Evolutionary conservation across 2,329 filamentous ascomycete genomes (phyloP), one percentile per base, ranked within the genome.

Genomic region (Endoconidiophora polonica): DNA sequence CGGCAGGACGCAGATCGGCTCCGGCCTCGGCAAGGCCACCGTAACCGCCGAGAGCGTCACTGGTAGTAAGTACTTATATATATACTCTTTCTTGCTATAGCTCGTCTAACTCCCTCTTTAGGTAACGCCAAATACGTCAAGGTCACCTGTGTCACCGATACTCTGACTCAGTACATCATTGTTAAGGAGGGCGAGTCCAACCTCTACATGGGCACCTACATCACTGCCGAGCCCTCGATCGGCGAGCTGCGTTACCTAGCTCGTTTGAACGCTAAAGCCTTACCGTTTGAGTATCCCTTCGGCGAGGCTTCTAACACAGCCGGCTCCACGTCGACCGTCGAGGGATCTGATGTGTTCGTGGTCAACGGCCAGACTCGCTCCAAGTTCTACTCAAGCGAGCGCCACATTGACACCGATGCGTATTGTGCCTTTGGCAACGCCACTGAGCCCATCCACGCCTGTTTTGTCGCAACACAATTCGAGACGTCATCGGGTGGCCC

Each of bases 301-400:
- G 72, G 71, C 24, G 62, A 63, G 3, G 74, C 66, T 3, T 80
- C 77, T 0, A 76, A 68, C 22, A 81, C 75, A 0, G 63, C 62
- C 1, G 70, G 68, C 24, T 69, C 69, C 26, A 66, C 65, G 7
- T 66, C 72, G 2, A 61, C 64, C 3, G 66, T 82, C 47, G 79
- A 82, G 59, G 78, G 70, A 40, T 71, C 68, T 1, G 73, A 76
- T 52, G 72, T 76, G 51, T 83, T 72, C 58, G 53, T 77, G 6
- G 75, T 83, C 42, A 62, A 67, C 55, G 73, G 76, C 20, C 66
- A 83, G 59, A 83, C 79, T 0, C 72, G 79, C 38, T 77, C 73
- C 62, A 83, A 83, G 61, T 83, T 83, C 66, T 83, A 79, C 64
- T 80, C 76, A 2, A 77, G 74, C 52, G 68, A 79, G 54, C 70